Conservation (phyloP, 345 rosid species). For the Aegle marmelos region DNA sequence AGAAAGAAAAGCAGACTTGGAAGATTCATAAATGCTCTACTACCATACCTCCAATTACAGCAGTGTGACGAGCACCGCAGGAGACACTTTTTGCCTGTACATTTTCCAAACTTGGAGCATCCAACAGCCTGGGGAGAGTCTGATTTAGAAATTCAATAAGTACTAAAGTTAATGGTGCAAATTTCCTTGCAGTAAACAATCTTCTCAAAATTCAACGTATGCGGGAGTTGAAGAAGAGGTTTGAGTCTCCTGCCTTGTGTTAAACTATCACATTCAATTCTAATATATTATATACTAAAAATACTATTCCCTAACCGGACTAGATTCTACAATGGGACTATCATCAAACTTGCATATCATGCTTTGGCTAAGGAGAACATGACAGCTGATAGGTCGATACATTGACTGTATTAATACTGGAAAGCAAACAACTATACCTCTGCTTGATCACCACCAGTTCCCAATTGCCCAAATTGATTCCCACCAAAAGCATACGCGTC, state of each 20-base stretch:
- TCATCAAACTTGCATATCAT: background rate
- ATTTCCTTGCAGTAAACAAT: background rate
- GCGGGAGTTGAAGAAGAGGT: background rate
- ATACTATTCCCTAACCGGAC: background rate
- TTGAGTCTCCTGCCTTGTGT: background rate
- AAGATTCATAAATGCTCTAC: background rate
- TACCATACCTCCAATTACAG: conserved; percentile 62
- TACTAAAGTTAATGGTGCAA: conserved; percentile 13
- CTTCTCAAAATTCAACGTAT: background rate
- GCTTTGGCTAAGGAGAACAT: background rate
- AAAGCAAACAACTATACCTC: conserved; percentile 50
- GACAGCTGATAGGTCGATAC: background rate
- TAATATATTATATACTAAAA: background rate
- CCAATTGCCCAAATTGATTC: conserved; percentile 97
- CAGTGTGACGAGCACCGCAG: conserved; percentile 98
- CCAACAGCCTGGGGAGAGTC: conserved; percentile 86
- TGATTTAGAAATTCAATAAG: conserved; percentile 39
- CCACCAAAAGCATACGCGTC: conserved; percentile 94
- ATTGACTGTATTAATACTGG: background rate
- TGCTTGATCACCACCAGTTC: conserved; percentile 94
- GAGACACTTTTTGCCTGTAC: conserved; percentile 54
- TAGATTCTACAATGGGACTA: background rate
- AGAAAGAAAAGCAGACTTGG: background rate
- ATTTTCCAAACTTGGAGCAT: conserved; percentile 77
- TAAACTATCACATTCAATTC: background rate